A percentile compares a stretch with the other conserved stretches of the same genome.
These are phyloP conservation scores for Annulohypoxylon stygium DNA, from an alignment of 495 filamentous ascomycete genomes.

Conservation along the genomic window DNA sequence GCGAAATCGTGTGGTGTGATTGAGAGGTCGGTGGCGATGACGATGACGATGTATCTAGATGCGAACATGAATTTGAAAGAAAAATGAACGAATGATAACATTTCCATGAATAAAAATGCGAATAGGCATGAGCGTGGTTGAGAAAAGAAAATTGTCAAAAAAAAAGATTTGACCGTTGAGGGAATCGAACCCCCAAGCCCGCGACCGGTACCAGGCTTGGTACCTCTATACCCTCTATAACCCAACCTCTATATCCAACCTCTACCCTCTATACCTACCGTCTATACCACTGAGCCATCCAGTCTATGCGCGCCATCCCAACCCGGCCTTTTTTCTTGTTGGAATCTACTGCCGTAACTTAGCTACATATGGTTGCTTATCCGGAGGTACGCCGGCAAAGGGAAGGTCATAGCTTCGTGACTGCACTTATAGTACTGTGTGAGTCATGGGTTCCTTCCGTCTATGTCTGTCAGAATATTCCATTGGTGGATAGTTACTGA, in stretches of 20 bases:
- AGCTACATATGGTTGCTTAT: neutral
- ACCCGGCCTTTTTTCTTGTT: neutral
- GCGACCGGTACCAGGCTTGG: too few relatives aligned
- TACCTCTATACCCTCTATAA: neutral
- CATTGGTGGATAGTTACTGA: neutral
- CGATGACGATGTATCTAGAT: too few relatives aligned
- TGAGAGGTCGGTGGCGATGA: neutral
- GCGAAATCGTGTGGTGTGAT: neutral
- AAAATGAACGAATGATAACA: too few relatives aligned
- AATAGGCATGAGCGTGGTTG: too few relatives aligned
- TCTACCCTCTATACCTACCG: neutral
- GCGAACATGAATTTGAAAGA: too few relatives aligned
- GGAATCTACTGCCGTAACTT: neutral
- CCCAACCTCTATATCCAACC: neutral
- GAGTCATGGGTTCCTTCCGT: too few relatives aligned
- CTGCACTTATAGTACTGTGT: neutral
- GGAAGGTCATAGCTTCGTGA: neutral
- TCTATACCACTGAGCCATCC: neutral
- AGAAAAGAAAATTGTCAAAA: neutral
- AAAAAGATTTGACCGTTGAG: slow-evolving; percentile 1
- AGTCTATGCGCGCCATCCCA: neutral
- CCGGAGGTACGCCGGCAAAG: neutral
- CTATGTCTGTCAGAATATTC: neutral
- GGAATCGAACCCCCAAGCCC: neutral
- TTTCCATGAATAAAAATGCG: too few relatives aligned